Percentiles rank a stretch among this genome's conserved stretches.
Conservation (phyloP, 2,329 filamentous ascomycete genomes). For the Fusarium circinatum region DNA sequence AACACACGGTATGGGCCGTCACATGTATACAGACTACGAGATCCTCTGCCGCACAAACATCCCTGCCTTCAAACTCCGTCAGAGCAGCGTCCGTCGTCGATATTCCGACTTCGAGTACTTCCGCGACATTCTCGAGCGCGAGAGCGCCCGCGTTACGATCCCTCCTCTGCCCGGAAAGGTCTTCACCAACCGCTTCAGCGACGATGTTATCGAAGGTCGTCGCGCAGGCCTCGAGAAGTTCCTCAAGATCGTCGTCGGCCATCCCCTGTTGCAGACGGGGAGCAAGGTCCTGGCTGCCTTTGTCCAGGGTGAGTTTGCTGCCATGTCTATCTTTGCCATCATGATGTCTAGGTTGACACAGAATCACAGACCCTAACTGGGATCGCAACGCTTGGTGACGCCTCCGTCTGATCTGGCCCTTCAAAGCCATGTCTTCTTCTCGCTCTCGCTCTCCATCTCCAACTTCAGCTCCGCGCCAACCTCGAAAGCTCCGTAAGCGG, state of each 20-base stretch:
- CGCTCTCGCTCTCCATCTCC: conserved; percentile 27
- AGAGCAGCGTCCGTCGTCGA: conserved; percentile 86
- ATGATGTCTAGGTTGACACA: conserved; percentile 9
- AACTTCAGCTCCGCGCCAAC: conserved; percentile 20
- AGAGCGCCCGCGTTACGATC: conserved; percentile 93
- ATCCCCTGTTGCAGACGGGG: conserved; percentile 95
- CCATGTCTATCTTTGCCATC: conserved; percentile 6
- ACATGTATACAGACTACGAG: conserved; percentile 99
- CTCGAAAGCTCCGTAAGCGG: conserved; percentile 45
- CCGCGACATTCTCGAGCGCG: conserved; percentile 95
- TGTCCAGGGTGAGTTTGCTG: conserved; percentile 78
- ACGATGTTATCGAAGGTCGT: conserved; percentile 96
- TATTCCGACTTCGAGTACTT: conserved; percentile 99
- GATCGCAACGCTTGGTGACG: conserved; percentile 87
- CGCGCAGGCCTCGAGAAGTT: conserved; percentile 94
- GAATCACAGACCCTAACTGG: conserved; percentile 79
- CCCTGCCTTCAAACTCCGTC: conserved; percentile 95
- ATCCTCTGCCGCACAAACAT: conserved; percentile 99
- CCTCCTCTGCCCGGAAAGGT: conserved; percentile 96
- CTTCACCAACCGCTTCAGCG: conserved; percentile 96
- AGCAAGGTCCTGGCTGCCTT: conserved; percentile 97
- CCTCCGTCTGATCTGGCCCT: conserved; percentile 37
- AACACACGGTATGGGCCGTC: conserved; percentile 91
- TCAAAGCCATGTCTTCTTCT: conserved; percentile 31
- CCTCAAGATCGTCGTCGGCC: conserved; percentile 95